phyloP scores from a whole-genome alignment of 495 filamentous ascomycete genomes.

The Neurospora tetrasperma region DNA sequence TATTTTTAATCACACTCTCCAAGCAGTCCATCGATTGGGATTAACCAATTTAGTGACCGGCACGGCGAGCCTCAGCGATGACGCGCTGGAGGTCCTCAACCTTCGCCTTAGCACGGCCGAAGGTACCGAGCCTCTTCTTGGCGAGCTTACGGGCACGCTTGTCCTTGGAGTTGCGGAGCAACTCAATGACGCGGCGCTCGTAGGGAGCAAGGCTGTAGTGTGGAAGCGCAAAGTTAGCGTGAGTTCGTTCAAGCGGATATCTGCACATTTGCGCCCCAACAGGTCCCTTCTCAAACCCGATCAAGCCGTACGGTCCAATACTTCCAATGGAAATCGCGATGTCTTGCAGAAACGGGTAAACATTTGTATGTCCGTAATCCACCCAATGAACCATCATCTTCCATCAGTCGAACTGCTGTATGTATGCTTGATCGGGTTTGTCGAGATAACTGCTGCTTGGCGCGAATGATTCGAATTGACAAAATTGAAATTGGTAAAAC shows the following conservation, averaged over 20 bases:
- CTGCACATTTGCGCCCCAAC: not conserved
- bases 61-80: constrained; percentile 88
- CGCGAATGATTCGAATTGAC: not conserved
- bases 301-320: not conserved
- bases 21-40: not conserved
- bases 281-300: not conserved
- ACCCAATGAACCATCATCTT: not conserved
- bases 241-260: not conserved
- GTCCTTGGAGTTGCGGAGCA: constrained; percentile 97
- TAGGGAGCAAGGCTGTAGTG: constrained; percentile 67
- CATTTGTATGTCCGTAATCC: not conserved
- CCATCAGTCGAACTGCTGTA: not conserved
- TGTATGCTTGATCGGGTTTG: not conserved
- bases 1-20: constrained; percentile 3
- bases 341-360: not conserved
- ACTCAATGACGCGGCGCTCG: constrained; percentile 96
- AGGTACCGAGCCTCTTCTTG: constrained; percentile 99
- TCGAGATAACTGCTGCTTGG: not conserved
- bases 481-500: constrained; percentile 15
- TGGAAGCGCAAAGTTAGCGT: constrained; percentile 12
- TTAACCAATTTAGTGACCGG: constrained; percentile 54
- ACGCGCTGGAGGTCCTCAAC: constrained; percentile 95
- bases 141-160: constrained; percentile 98
- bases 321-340: not conserved
- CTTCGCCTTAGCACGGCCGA: constrained; percentile 95